phyloP scores from a whole-genome alignment of 768 basidiomycete species.

The Panaeolus cyanescens region DNA sequence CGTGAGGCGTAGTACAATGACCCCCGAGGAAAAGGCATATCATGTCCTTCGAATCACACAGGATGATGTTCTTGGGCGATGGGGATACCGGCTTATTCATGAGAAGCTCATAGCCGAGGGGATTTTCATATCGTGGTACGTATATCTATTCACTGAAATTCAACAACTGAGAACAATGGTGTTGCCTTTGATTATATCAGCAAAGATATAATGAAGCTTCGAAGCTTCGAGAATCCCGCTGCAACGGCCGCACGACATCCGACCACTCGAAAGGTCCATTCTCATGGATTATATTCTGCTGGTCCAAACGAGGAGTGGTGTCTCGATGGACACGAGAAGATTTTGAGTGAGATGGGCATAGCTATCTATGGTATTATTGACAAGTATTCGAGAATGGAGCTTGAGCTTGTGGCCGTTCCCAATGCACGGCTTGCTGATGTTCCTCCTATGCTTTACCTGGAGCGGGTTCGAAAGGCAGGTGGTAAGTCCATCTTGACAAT shows the following conservation, averaged over 20 bases:
- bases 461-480: constrained; percentile 10
- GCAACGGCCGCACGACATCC: constrained; percentile 16
- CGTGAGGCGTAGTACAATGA: background rate
- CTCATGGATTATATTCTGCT: constrained; percentile 18
- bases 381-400: constrained; percentile 22
- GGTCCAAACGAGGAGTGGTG: constrained; percentile 33
- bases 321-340: constrained; percentile 30
- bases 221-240: constrained; percentile 3
- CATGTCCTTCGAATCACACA: constrained; percentile 8
- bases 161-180: background rate
- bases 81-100: constrained; percentile 13
- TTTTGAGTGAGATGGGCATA: constrained; percentile 24
- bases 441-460: constrained; percentile 20
- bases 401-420: constrained; percentile 17
- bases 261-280: constrained; percentile 19
- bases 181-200: constrained; percentile 4
- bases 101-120: constrained; percentile 13
- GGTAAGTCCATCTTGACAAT: constrained; percentile 10
- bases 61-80: constrained; percentile 16
- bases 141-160: background rate
- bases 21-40: constrained; percentile 2
- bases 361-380: constrained; percentile 24
- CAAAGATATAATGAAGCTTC: constrained; percentile 9
- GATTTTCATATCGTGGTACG: constrained; percentile 14
- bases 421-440: constrained; percentile 18